Percentiles rank a stretch among this genome's conserved stretches.
Evolutionary conservation across 2,329 filamentous ascomycete genomes (phyloP).

Genomic region (Venturia aucupariae): DNA sequence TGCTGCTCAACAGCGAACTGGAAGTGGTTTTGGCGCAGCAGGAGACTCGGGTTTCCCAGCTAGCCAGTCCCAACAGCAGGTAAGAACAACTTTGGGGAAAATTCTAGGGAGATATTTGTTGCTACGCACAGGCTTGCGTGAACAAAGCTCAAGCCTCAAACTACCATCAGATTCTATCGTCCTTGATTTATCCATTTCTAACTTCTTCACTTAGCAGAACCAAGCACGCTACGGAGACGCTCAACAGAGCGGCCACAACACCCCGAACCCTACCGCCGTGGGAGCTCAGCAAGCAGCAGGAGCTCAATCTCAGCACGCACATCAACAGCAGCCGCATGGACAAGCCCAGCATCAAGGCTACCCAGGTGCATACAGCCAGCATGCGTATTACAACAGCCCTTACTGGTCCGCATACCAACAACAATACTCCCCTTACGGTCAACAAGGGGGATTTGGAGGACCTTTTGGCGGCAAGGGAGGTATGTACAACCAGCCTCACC

Average conservation of each 20-base stretch:
- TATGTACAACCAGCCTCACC: constrained; percentile 55
- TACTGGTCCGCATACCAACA: constrained; percentile 56
- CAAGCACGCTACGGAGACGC: constrained; percentile 69
- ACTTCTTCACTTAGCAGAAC: constrained; percentile 18
- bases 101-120: background rate
- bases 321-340: constrained; percentile 30
- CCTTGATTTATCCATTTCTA: constrained; percentile 4
- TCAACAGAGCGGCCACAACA: constrained; percentile 82
- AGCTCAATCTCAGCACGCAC: constrained; percentile 38
- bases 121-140: background rate
- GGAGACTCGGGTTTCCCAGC: constrained; percentile 54
- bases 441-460: constrained; percentile 38
- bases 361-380: constrained; percentile 48
- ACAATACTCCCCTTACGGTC: constrained; percentile 47
- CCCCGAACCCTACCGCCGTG: constrained; percentile 66
- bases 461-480: constrained; percentile 46
- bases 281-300: constrained; percentile 41
- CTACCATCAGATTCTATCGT: background rate
- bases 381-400: constrained; percentile 51
- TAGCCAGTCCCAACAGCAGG: constrained; percentile 48
- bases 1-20: constrained; percentile 63
- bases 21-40: constrained; percentile 61
- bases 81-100: constrained; percentile 22
- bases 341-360: constrained; percentile 41
- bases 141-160: background rate